A percentile compares a stretch with the other conserved stretches of the same genome.
phyloP scores from a whole-genome alignment of 441 rosid species.

The Cnidoscolus chayamansa region DNA sequence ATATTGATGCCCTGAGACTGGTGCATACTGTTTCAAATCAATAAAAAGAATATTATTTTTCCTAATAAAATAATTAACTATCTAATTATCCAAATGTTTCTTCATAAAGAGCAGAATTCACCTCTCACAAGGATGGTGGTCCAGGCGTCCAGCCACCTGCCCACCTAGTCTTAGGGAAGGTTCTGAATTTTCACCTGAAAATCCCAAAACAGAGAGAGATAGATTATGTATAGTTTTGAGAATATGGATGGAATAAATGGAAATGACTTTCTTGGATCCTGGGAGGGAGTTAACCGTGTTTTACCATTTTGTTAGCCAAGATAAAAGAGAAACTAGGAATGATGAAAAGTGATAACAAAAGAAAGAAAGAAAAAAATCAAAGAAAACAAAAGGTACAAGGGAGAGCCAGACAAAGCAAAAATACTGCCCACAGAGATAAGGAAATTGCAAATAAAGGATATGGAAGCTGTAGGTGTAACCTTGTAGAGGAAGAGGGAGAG shows the following conservation, averaged over 20 bases:
- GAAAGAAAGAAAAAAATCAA: slow-evolving; percentile 38
- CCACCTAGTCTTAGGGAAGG: no score
- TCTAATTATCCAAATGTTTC: no score
- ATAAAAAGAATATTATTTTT: no score
- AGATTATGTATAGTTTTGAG: background rate
- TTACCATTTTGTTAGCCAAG: slow-evolving; percentile 31
- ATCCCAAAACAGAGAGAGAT: background rate
- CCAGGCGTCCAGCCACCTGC: no score
- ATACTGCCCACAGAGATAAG: slow-evolving; percentile 3
- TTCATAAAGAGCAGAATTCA: no score
- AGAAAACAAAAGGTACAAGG: slow-evolving; percentile 34
- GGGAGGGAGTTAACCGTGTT: slow-evolving; percentile 38
- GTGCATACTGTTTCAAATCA: no score
- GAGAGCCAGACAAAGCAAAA: slow-evolving; percentile 32
- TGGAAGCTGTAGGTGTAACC: background rate
- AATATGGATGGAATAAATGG: slow-evolving; percentile 39
- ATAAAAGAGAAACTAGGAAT: slow-evolving; percentile 46
- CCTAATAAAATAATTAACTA: no score
- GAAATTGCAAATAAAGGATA: background rate
- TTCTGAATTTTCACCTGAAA: slow-evolving; percentile 8
- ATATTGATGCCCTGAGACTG: no score
- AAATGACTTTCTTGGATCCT: slow-evolving; percentile 66
- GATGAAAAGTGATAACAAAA: slow-evolving; percentile 41
- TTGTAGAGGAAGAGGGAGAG: background rate
- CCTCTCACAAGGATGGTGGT: no score